phyloP scores from a whole-genome alignment of 2,329 filamentous ascomycete species.

The Rutstroemia sp. region DNA sequence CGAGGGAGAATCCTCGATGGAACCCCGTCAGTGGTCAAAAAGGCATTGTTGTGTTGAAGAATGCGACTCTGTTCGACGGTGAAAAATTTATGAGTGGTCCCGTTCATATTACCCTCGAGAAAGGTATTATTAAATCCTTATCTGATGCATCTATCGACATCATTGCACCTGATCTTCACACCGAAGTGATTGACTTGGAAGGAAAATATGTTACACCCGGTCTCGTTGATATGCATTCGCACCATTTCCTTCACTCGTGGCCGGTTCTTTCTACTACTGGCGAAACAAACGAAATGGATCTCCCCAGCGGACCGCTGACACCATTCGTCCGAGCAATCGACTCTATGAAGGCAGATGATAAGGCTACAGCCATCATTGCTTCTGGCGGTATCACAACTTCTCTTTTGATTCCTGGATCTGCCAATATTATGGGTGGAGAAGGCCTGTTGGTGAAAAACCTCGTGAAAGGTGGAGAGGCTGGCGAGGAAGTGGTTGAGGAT shows the following conservation, averaged over 20 bases:
- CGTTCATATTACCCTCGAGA: slow-evolving; percentile 34
- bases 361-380: slow-evolving; percentile 32
- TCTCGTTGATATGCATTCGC: slow-evolving; percentile 40
- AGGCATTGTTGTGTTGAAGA: slow-evolving; percentile 32
- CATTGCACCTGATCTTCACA: slow-evolving; percentile 11
- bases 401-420: slow-evolving; percentile 38
- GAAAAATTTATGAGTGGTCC: slow-evolving; percentile 28
- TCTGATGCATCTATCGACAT: slow-evolving; percentile 14
- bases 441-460: slow-evolving; percentile 37
- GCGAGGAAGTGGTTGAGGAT: slow-evolving; percentile 36
- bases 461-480: slow-evolving; percentile 28
- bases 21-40: slow-evolving; percentile 33
- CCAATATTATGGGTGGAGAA: slow-evolving; percentile 40
- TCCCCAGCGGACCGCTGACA: slow-evolving; percentile 31
- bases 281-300: slow-evolving; percentile 34
- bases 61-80: slow-evolving; percentile 39
- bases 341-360: slow-evolving; percentile 36
- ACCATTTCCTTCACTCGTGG: slow-evolving; percentile 33
- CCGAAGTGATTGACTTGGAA: slow-evolving; percentile 27
- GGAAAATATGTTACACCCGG: slow-evolving; percentile 38
- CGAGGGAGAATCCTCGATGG: slow-evolving; percentile 35
- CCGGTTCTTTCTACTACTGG: slow-evolving; percentile 28
- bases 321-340: slow-evolving; percentile 34
- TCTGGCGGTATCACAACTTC: slow-evolving; percentile 40
- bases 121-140: slow-evolving; percentile 33